Base-by-base conservation (phyloP, 495 filamentous ascomycete genomes). In the Copromyces sp. region DNA sequence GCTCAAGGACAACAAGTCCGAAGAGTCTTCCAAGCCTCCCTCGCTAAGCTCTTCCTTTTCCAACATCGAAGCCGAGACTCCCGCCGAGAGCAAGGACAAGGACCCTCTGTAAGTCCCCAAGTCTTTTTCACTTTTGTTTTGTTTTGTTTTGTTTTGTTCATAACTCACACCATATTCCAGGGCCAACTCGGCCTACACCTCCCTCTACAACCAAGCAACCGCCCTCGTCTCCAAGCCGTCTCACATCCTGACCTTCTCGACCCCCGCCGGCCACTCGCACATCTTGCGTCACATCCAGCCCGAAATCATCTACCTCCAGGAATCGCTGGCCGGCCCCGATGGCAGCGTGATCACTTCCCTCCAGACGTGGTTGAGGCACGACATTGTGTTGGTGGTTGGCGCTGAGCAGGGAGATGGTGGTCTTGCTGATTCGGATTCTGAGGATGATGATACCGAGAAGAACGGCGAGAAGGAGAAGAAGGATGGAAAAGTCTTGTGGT, bases 381-480 rank as follows among this genome's bases (percentile, higher is more conserved):
- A 93, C 61, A 86, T 97, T 38, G 87, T 97, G 37, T 79, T 89
- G 68, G 91, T 97, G 3, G 92, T 97, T 29, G 94, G 93, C 8
- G 92, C 91, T 70, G 93, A 94, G 73, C 90, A 90, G 73, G 94
- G 92, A 20, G 89, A 92, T 39, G 93, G 93, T 35, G 94, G 93
- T 1, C 85, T 98, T 44, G 92, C 94, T 2, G 94, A 98, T 79
- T 97, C 93, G 73, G 94, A 97, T 72, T 94, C 94, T 40, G 94
- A 97, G 79, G 53, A 61, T 12, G 53, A 61, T 4, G 53, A 61
- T 6, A 81, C 83, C 0, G 88, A 90, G 75, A 78, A 78, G 70
- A 80, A 84, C 1, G 86, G 89, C 70, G 84, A 84, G 73, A 61
- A 61, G 53, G 53, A 35, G 29, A 35, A 61, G 53, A 61, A 61